A percentile compares a stretch with the other conserved stretches of the same genome.
phyloP scores from a whole-genome alignment of 192 early-diverging fungal genomes.

The Entomortierella lignicola region DNA sequence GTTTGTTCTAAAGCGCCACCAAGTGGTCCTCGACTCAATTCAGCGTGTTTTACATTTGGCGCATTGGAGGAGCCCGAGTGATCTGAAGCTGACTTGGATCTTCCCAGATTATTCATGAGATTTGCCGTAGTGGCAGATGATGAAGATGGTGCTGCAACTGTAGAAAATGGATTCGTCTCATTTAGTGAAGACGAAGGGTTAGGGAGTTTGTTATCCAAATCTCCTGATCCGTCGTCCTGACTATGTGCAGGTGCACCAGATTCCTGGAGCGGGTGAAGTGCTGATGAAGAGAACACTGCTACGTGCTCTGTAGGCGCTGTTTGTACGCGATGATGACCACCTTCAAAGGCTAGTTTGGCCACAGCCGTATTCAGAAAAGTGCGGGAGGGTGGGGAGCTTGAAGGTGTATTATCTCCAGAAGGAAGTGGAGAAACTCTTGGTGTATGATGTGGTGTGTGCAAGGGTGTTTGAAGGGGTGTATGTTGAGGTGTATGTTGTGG shows the following conservation, averaged over 20 bases:
- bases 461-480: constrained; percentile 39
- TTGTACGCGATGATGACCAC: constrained; percentile 45
- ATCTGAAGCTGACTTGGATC: constrained; percentile 49
- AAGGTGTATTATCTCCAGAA: constrained; percentile 49
- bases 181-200: background rate
- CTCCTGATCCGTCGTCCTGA: constrained; percentile 36
- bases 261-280: constrained; percentile 37
- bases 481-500: constrained; percentile 44
- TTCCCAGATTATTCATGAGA: constrained; percentile 22
- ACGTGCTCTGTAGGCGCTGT: constrained; percentile 49
- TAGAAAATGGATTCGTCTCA: constrained; percentile 1
- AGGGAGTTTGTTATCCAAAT: constrained; percentile 13
- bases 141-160: background rate
- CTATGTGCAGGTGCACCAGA: constrained; percentile 21
- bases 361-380: constrained; percentile 23
- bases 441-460: constrained; percentile 43
- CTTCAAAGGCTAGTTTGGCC: constrained; percentile 37
- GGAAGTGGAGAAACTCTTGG: constrained; percentile 41
- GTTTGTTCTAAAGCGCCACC: constrained; percentile 50
- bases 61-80: constrained; percentile 18
- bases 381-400: constrained; percentile 43
- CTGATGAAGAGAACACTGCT: constrained; percentile 36
- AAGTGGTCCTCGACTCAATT: constrained; percentile 34
- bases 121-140: constrained; percentile 15
- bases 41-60: constrained; percentile 37